phyloP scores from a whole-genome alignment of 2,329 filamentous ascomycete genomes.

The Colletotrichum australisinense region DNA sequence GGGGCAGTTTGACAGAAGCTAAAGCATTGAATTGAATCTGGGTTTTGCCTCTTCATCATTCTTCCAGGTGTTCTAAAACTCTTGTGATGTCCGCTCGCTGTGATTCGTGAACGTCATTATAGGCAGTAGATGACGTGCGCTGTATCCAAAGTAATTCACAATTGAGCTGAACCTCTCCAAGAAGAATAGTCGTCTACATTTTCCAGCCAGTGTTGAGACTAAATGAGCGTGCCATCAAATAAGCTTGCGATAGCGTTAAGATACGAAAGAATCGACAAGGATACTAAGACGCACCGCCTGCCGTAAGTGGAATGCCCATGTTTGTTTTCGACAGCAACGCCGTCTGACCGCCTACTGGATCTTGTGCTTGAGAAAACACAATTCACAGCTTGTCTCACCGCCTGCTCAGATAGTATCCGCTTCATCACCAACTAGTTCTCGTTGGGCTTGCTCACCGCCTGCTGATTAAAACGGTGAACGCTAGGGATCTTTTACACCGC shows the following conservation, averaged over 20 bases:
- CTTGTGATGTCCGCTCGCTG: neutral
- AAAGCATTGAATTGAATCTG: slow-evolving; percentile 3
- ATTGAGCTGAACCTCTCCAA: neutral
- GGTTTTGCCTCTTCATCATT: neutral
- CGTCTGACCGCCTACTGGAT: too few relatives aligned
- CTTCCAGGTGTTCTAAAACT: neutral
- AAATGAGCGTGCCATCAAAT: neutral
- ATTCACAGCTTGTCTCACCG: neutral
- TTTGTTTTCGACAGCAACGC: too few relatives aligned
- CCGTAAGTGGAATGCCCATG: too few relatives aligned
- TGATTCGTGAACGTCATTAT: neutral
- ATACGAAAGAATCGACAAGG: too few relatives aligned
- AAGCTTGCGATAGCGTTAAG: too few relatives aligned
- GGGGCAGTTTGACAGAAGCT: neutral
- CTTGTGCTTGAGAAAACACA: neutral
- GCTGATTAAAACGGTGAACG: neutral
- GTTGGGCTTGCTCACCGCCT: neutral
- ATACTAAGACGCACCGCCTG: too few relatives aligned
- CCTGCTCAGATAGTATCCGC: too few relatives aligned
- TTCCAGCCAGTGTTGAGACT: neutral
- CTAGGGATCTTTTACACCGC: neutral
- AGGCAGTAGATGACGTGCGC: neutral
- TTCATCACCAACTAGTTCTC: too few relatives aligned
- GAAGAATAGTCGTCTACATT: neutral
- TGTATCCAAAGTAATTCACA: neutral